Percentiles rank a stretch among this genome's conserved stretches.
Evolutionary conservation across 495 filamentous ascomycete species (phyloP).

Genomic region (Aspergillus carlsbadensis): DNA sequence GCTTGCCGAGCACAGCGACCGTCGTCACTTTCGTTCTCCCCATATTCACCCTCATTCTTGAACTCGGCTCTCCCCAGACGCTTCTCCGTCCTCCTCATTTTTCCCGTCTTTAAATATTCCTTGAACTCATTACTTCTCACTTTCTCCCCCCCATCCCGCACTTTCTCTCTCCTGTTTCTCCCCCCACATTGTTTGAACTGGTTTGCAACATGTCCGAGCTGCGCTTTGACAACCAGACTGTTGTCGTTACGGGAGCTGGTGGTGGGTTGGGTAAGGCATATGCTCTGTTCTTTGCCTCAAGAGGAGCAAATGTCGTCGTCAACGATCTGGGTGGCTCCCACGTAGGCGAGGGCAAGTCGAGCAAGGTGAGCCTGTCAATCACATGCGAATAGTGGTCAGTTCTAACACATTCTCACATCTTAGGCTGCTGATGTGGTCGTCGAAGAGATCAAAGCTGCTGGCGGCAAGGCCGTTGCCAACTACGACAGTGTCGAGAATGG

Average conservation of each 20-base stretch:
- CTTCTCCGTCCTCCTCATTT: neutral
- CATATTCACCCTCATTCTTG: slow-evolving; percentile 26
- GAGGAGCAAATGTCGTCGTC: slow-evolving; percentile 94
- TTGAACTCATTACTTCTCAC: slow-evolving; percentile 19
- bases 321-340: slow-evolving; percentile 95
- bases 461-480: slow-evolving; percentile 96
- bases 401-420: slow-evolving; percentile 20
- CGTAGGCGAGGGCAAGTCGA: slow-evolving; percentile 88
- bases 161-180: slow-evolving; percentile 9
- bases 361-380: slow-evolving; percentile 59
- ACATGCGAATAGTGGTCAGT: neutral
- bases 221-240: slow-evolving; percentile 93
- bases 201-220: slow-evolving; percentile 67
- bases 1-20: slow-evolving; percentile 39
- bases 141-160: neutral
- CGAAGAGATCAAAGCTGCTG: slow-evolving; percentile 85
- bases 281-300: slow-evolving; percentile 84
- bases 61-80: slow-evolving; percentile 26
- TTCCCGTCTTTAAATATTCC: neutral
- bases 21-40: slow-evolving; percentile 20
- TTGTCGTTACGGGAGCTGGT: slow-evolving; percentile 94
- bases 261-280: slow-evolving; percentile 94
- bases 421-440: slow-evolving; percentile 95
- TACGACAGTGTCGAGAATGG: slow-evolving; percentile 97
- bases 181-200: slow-evolving; percentile 19